Conservation (phyloP, 2,329 filamentous ascomycete genomes). For the Alternaria sp. region DNA sequence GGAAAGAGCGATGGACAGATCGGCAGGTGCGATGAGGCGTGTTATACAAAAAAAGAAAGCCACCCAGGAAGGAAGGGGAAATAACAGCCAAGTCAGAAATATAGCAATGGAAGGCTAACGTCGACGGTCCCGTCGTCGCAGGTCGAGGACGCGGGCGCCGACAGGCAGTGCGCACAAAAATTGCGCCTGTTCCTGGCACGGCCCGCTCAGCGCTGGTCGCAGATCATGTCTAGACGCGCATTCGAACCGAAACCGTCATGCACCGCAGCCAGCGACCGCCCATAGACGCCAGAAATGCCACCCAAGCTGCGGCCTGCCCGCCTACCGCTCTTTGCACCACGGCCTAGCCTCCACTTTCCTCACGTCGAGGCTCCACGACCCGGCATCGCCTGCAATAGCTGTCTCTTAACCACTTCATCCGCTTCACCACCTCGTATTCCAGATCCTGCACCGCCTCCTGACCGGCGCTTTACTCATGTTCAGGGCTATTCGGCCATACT, state of each 20-base stretch:
- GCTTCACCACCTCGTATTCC: background rate
- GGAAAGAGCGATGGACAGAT: background rate
- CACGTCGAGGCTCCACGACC: too few relatives aligned
- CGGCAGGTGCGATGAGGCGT: conserved; percentile 1
- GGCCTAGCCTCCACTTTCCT: background rate
- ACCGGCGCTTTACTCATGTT: background rate
- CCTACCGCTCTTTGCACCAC: conserved; percentile 2
- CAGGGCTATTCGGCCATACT: background rate
- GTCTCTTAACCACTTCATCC: background rate
- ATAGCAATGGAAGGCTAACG: background rate
- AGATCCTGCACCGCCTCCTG: background rate
- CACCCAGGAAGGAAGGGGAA: background rate
- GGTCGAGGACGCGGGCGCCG: conserved; percentile 6
- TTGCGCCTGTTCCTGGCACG: conserved; percentile 26
- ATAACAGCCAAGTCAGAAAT: background rate
- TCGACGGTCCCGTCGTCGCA: conserved; percentile 1
- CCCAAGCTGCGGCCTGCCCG: conserved; percentile 12
- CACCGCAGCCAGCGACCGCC: conserved; percentile 9
- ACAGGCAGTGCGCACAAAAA: conserved; percentile 9
- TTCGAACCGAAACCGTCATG: background rate
- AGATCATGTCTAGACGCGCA: conserved; percentile 14
- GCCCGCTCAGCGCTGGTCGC: conserved; percentile 14
- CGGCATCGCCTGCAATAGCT: background rate
- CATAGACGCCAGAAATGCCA: conserved; percentile 4
- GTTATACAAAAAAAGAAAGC: background rate